Base-by-base conservation (phyloP, 2,329 filamentous ascomycete genomes). In the Elsinoe arachidis region DNA sequence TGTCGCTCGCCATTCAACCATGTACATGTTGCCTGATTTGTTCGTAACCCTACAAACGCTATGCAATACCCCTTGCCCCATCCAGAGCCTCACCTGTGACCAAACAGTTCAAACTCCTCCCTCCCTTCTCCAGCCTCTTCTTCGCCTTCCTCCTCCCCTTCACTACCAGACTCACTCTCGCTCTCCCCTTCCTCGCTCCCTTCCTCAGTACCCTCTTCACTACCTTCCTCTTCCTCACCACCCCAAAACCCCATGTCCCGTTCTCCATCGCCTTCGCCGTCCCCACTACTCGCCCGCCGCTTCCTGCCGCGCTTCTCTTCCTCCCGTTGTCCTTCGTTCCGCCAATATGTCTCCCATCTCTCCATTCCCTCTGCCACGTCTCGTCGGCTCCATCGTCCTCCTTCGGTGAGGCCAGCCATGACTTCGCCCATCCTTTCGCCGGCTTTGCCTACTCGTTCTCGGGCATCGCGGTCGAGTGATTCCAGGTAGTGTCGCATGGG, bases 401-500 rank as follows among this genome's bases (percentile, higher is more conserved):
- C 56, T 11, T 19, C 56, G 14, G 38, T 38, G 15, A 54, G 21
- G 39, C 74, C 77, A 51, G 75, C 76, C 59, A 54, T 66, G 30
- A 54, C 66, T 39, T 65, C 73, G 34, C 69, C 65, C 59, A 68
- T 70, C 43, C 68, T 60, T 44, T 70, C 69, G 7, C 63, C 59
- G 17, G 63, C 63, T 23, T 59, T 47, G 14, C 43, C 43, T 21
- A 35, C 41, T 17, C 39, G 35, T 11, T 55, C 43, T 21, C 56
- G 10, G 14, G 53, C 56, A 26, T 58, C 38, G 2, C 17, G 23
- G 26, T 61, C 60, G 1, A 61, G 44, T 9, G 55, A 57, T 15
- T 67, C 63, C 6, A 77, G 61, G 46, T 77, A 76, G 55, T 75
- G 75, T 12, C 75, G 65, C 61, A 77, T 74, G 4, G 76, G 75